Percentiles rank a stretch among this genome's conserved stretches.
Evolutionary conservation across 768 basidiomycete genomes (phyloP).

Genomic region (Hericium rajendrae): DNA sequence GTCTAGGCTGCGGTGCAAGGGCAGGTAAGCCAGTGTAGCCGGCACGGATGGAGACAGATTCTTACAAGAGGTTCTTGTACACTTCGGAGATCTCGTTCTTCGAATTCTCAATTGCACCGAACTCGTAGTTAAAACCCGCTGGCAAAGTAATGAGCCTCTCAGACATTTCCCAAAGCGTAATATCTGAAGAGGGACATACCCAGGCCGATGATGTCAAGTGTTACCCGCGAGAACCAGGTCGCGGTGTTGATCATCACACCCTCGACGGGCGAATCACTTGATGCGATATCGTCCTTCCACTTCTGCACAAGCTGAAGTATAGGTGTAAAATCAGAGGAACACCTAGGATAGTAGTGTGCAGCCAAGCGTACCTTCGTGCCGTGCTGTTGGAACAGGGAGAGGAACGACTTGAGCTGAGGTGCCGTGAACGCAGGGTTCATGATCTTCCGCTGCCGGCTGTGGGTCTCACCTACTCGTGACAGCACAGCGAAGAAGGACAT

Average conservation of each 20-base stretch:
- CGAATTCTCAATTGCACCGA: slow-evolving; percentile 7
- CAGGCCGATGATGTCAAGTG: slow-evolving; percentile 20
- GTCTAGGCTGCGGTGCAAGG: slow-evolving; percentile 4
- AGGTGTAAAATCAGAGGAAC: neutral
- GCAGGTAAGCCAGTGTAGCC: neutral
- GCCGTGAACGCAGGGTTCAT: slow-evolving; percentile 22
- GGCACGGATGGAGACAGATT: neutral
- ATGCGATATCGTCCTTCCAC: slow-evolving; percentile 18
- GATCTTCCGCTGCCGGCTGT: slow-evolving; percentile 19
- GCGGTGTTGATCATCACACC: slow-evolving; percentile 13
- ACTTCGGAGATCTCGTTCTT: neutral
- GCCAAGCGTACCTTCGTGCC: slow-evolving; percentile 1
- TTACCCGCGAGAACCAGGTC: slow-evolving; percentile 17
- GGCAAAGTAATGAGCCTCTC: neutral
- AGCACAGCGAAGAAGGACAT: neutral
- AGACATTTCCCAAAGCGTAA: neutral
- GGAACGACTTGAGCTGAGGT: slow-evolving; percentile 17
- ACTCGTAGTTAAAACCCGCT: slow-evolving; percentile 12
- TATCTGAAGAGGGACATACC: slow-evolving; percentile 4
- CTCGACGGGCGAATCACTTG: neutral
- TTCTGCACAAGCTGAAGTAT: slow-evolving; percentile 16
- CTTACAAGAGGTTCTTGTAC: slow-evolving; percentile 11
- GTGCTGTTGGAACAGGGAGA: slow-evolving; percentile 16
- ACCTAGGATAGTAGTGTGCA: neutral
- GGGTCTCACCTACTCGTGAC: slow-evolving; percentile 9